These are phyloP conservation scores for Hortaea werneckii DNA, from an alignment of 2,329 filamentous ascomycete species.

Conservation along the genomic window DNA sequence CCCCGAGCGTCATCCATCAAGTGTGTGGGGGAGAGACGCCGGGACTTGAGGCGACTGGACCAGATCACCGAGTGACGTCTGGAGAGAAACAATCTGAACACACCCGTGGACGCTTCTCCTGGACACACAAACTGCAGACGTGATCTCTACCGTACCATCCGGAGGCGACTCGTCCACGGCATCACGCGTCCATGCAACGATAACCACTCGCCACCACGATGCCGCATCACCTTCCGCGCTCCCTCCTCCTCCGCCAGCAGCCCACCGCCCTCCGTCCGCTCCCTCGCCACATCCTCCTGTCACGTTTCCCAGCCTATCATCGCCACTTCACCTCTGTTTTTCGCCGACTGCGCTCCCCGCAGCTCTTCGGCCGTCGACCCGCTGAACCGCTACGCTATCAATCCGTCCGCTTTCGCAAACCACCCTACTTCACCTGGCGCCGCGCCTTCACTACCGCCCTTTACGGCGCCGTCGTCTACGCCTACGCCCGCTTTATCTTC, in stretches of 20 bases:
- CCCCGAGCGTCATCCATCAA: no score
- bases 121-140: neutral
- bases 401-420: conserved; percentile 30
- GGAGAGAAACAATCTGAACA: neutral
- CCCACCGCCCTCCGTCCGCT: conserved; percentile 1
- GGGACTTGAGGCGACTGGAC: no score
- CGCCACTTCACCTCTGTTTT: conserved; percentile 3
- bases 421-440: conserved; percentile 26
- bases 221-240: conserved; percentile 17
- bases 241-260: conserved; percentile 20
- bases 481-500: conserved; percentile 14
- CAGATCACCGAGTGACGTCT: no score
- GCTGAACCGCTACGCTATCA: conserved; percentile 20
- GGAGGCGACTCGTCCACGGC: no score
- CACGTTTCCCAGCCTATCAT: neutral
- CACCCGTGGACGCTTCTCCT: neutral
- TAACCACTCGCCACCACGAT: conserved; percentile 8
- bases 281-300: neutral
- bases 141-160: no score
- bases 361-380: conserved; percentile 7
- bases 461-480: conserved; percentile 14
- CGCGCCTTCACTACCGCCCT: conserved; percentile 13
- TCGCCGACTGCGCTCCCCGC: conserved; percentile 5
- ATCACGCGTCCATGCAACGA: neutral
- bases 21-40: no score